phyloP scores from a whole-genome alignment of 805 yeast species.

The Lipomyces sp. region DNA sequence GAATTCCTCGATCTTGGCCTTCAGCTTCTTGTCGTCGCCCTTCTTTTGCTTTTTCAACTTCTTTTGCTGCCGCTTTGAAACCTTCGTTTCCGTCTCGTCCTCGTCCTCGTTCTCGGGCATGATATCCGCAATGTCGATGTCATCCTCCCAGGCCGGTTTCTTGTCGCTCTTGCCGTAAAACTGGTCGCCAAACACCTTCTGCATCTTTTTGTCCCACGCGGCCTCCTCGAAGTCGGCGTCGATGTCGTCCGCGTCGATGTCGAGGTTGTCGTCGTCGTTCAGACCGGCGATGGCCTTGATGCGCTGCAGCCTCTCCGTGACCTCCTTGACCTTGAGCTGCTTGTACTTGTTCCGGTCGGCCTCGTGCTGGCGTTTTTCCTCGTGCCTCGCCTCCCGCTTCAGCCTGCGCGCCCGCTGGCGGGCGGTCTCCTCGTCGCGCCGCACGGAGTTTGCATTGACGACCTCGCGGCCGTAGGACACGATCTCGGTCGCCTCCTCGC shows the following conservation, averaged over 20 bases:
- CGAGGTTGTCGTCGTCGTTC: conserved; percentile 52
- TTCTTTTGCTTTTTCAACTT: conserved; percentile 29
- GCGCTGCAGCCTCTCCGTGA: conserved; percentile 64
- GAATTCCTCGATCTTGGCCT: conserved; percentile 64
- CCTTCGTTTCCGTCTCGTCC: conserved; percentile 25
- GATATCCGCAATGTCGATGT: conserved; percentile 49
- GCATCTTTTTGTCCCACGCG: conserved; percentile 87
- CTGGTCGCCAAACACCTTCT: conserved; percentile 79
- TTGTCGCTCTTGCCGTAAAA: conserved; percentile 56
- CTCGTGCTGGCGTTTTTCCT: conserved; percentile 54
- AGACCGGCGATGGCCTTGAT: conserved; percentile 65
- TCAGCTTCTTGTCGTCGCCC: conserved; percentile 52
- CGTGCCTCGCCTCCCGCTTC: conserved; percentile 52
- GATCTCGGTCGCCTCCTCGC: conserved; percentile 70
- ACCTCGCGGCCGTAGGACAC: conserved; percentile 84
- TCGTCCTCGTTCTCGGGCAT: conserved; percentile 45
- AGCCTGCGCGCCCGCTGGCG: conserved; percentile 81
- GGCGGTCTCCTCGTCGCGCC: conserved; percentile 70
- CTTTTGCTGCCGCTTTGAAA: conserved; percentile 35
- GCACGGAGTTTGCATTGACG: conserved; percentile 70
- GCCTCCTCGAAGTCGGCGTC: conserved; percentile 81
- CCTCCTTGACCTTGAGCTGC: conserved; percentile 69
- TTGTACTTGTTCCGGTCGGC: conserved; percentile 67
- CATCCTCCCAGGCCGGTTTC: conserved; percentile 67
- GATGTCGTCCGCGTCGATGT: conserved; percentile 59